Conservation (phyloP, 2,329 filamentous ascomycete species). For the Ascochyta rabiei region DNA sequence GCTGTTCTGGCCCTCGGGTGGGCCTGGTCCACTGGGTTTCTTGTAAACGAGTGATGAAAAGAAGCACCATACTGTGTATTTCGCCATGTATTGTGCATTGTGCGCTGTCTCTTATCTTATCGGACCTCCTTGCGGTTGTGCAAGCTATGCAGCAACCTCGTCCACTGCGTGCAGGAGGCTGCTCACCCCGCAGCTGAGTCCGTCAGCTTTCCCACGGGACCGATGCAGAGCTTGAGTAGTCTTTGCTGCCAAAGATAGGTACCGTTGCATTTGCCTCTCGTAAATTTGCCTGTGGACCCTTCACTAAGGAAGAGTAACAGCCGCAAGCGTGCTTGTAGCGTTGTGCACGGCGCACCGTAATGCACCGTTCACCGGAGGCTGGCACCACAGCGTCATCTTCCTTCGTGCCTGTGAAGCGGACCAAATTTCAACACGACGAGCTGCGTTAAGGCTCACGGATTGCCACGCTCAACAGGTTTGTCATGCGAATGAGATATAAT, state of each 20-base stretch:
- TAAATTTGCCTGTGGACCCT: constrained; percentile 9
- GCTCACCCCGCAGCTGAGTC: constrained; percentile 2
- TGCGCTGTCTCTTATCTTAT: constrained; percentile 8
- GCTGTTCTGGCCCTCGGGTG: neutral
- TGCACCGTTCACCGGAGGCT: constrained; percentile 1
- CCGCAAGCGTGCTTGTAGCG: constrained; percentile 13
- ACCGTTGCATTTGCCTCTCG: constrained; percentile 12
- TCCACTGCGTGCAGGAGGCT: neutral
- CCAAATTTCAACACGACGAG: neutral
- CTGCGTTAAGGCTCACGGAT: neutral
- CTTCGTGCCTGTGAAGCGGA: constrained; percentile 4
- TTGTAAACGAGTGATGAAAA: neutral
- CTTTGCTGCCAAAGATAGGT: constrained; percentile 14
- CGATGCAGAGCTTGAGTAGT: constrained; percentile 3
- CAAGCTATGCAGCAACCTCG: neutral
- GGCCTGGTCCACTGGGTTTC: neutral
- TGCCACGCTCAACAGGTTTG: neutral
- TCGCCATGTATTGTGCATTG: neutral
- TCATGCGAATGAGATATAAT: constrained; percentile 10
- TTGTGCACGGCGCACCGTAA: constrained; percentile 10
- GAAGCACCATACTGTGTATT: neutral
- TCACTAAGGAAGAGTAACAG: constrained; percentile 6
- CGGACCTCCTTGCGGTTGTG: constrained; percentile 12
- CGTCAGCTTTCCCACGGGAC: neutral
- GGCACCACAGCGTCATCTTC: constrained; percentile 12